Percentiles rank a stretch among this genome's conserved stretches.
phyloP scores from a whole-genome alignment of 2,329 filamentous ascomycete genomes.

The Hymenoscyphus occultus region DNA sequence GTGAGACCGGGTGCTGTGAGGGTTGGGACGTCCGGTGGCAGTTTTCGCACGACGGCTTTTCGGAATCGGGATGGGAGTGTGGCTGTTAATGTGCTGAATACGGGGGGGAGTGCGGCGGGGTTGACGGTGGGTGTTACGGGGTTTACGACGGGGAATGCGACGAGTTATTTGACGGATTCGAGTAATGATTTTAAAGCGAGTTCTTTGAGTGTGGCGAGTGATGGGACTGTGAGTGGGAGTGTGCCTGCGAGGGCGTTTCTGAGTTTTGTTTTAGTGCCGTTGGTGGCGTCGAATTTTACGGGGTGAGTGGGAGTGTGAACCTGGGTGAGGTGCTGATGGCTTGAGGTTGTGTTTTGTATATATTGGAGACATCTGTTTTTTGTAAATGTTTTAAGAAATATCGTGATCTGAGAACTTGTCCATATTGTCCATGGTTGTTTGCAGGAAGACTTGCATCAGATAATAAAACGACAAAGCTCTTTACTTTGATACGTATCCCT shows the following conservation, averaged over 20 bases:
- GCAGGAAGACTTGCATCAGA: too few relatives aligned
- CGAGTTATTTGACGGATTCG: conserved; percentile 18
- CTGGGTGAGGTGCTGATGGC: too few relatives aligned
- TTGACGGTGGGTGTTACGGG: conserved; percentile 14
- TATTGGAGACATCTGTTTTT: too few relatives aligned
- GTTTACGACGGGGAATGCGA: conserved; percentile 11
- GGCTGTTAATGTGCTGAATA: conserved; percentile 24
- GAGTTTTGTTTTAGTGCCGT: conserved; percentile 12
- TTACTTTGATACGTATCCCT: too few relatives aligned
- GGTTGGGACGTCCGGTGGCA: conserved; percentile 9
- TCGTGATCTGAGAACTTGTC: too few relatives aligned
- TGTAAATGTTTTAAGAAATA: too few relatives aligned
- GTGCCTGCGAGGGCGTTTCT: conserved; percentile 17
- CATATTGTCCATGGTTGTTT: too few relatives aligned
- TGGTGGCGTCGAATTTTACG: too few relatives aligned
- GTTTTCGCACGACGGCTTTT: conserved; percentile 18
- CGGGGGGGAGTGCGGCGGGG: conserved; percentile 10
- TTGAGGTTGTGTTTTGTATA: too few relatives aligned
- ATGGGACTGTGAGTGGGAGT: conserved; percentile 10
- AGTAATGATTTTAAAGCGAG: conserved; percentile 14
- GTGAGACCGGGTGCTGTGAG: conserved; percentile 13
- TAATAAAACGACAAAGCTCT: too few relatives aligned
- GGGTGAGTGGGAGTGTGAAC: too few relatives aligned
- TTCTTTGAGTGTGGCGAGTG: background rate
- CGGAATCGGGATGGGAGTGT: conserved; percentile 25